Percentiles rank a stretch among this genome's conserved stretches.
Conservation (phyloP, 306 rosid species). For the Castanospermum australe region DNA sequence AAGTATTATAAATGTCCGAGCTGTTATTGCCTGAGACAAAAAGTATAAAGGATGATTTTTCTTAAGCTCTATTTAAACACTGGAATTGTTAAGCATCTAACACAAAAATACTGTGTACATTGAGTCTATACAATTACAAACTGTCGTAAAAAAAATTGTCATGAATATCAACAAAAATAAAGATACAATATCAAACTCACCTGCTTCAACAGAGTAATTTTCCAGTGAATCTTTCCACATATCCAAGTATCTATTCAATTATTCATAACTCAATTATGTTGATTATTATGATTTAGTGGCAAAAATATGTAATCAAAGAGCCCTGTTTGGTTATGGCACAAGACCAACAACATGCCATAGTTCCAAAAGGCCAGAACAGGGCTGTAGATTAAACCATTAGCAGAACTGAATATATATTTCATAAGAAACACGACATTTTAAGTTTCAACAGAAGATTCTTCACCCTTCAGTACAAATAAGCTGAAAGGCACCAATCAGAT, state of each 20-base stretch:
- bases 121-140: constrained; percentile 6
- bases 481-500: neutral
- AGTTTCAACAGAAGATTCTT: neutral
- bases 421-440: neutral
- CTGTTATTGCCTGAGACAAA: constrained; percentile 54
- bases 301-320: neutral
- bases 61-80: constrained; percentile 2
- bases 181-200: neutral
- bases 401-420: neutral
- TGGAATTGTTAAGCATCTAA: neutral
- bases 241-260: neutral
- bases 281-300: neutral
- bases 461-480: neutral
- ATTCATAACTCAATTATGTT: neutral
- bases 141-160: neutral
- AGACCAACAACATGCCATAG: neutral
- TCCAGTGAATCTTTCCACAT: neutral
- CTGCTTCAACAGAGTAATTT: neutral
- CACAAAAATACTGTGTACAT: neutral
- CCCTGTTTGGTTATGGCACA: neutral
- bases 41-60: neutral
- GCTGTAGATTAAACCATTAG: neutral
- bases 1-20: constrained; percentile 48
- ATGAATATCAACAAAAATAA: neutral
- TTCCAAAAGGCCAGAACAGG: neutral